Percentiles rank a stretch among this genome's conserved stretches.
phyloP scores from a whole-genome alignment of 345 rosid species.

The Isatis tinctoria region DNA sequence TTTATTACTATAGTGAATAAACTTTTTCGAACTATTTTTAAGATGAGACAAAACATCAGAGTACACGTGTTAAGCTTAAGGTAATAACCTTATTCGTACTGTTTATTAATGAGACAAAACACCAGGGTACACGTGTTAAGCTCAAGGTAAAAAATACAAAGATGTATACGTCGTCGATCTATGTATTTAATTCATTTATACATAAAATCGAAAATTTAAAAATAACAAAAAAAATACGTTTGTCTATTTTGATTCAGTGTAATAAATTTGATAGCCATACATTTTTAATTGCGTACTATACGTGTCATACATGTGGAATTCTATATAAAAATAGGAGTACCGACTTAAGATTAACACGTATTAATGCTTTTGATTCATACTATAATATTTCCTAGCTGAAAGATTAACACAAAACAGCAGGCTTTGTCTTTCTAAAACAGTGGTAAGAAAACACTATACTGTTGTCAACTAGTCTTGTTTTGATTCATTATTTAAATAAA shows the following conservation, averaged over 20 bases:
- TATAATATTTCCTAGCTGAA: neutral
- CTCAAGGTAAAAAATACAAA: neutral
- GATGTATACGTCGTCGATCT: neutral
- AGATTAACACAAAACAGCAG: neutral
- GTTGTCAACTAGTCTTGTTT: neutral
- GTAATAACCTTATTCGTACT: neutral
- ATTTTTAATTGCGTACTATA: neutral
- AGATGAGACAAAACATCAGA: neutral
- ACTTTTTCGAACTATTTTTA: neutral
- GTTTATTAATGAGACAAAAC: neutral
- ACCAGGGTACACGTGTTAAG: conserved; percentile 1
- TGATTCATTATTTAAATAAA: neutral
- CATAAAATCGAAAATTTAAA: neutral
- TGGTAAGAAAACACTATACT: conserved; percentile 3
- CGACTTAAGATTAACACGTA: neutral
- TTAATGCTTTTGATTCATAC: neutral
- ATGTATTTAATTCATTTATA: neutral
- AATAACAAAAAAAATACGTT: neutral
- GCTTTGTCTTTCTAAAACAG: neutral
- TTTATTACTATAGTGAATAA: neutral
- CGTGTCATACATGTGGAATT: neutral
- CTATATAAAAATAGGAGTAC: neutral
- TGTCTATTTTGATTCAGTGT: neutral
- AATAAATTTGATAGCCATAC: neutral
- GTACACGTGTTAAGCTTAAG: conserved; percentile 1